A percentile compares a stretch with the other conserved stretches of the same genome.
Evolutionary conservation across 2,329 filamentous ascomycete species (phyloP).

Genomic region (Nemania sp.): DNA sequence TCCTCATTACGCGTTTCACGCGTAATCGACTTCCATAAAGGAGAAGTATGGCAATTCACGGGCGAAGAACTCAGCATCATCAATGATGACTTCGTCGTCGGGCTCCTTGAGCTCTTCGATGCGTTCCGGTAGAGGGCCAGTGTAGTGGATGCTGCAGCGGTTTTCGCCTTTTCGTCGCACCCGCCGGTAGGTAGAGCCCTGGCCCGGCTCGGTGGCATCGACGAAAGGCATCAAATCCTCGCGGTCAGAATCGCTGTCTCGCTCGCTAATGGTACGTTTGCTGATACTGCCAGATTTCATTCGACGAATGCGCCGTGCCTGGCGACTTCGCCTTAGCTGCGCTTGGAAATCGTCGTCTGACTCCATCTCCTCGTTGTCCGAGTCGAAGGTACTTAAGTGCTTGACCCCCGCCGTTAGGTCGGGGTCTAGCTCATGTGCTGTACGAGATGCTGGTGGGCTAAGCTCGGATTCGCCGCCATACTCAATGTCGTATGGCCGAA

Average conservation of each 20-base stretch:
- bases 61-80: conserved; percentile 48
- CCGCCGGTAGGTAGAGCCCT: conserved; percentile 42
- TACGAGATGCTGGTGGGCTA: conserved; percentile 46
- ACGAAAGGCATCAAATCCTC: conserved; percentile 51
- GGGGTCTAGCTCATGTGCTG: conserved; percentile 47
- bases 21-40: conserved; percentile 52
- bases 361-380: conserved; percentile 45
- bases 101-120: conserved; percentile 53
- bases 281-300: conserved; percentile 53
- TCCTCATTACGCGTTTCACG: conserved; percentile 37
- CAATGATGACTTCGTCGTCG: conserved; percentile 50
- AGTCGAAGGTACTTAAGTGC: conserved; percentile 48
- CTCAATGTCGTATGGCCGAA: conserved; percentile 48
- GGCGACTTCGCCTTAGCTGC: conserved; percentile 40
- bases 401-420: conserved; percentile 46
- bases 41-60: conserved; percentile 52
- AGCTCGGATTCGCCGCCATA: conserved; percentile 48
- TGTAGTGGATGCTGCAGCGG: conserved; percentile 50
- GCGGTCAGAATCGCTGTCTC: conserved; percentile 51
- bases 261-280: conserved; percentile 53
- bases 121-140: conserved; percentile 46
- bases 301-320: conserved; percentile 46
- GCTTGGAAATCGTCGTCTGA: conserved; percentile 47
- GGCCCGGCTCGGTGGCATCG: conserved; percentile 43
- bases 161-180: conserved; percentile 50